Evolutionary conservation across 1,139 yeast genomes (phyloP).

Genomic region (Geotrichum histeridarum): DNA sequence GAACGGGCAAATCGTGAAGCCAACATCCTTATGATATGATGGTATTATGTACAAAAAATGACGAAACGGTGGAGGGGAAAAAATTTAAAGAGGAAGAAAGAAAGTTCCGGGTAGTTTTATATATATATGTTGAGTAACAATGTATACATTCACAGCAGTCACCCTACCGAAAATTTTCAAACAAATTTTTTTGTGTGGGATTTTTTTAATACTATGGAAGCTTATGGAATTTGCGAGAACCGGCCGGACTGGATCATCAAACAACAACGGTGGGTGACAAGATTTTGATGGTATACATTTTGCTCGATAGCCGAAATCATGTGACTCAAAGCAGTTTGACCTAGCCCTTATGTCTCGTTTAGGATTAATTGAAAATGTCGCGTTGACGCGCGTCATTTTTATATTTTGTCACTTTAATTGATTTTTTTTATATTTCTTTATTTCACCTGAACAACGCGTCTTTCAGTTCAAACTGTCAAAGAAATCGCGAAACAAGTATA

Average conservation of each 20-base stretch:
- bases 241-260: not conserved
- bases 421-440: not conserved
- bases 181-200: not conserved
- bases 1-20: slow-evolving; percentile 22
- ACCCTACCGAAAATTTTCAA: slow-evolving; percentile 3
- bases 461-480: not conserved
- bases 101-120: not conserved
- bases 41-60: slow-evolving; percentile 10
- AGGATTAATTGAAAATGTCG: not conserved
- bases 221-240: slow-evolving; percentile 1
- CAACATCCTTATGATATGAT: slow-evolving; percentile 15
- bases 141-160: not conserved
- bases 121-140: not conserved
- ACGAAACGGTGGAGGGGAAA: slow-evolving; percentile 5
- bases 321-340: not conserved
- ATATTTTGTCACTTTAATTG: too few relatives aligned
- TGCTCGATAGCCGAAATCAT: not conserved
- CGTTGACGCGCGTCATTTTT: not conserved
- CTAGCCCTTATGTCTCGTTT: not conserved
- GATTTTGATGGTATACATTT: not conserved
- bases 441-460: not conserved
- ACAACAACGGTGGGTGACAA: not conserved
- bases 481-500: not conserved
- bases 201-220: not conserved
- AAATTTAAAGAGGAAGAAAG: slow-evolving; percentile 4